These are phyloP conservation scores for Catharanthus roseus DNA, from an alignment of 257 asterid species.

Conservation along the genomic window DNA sequence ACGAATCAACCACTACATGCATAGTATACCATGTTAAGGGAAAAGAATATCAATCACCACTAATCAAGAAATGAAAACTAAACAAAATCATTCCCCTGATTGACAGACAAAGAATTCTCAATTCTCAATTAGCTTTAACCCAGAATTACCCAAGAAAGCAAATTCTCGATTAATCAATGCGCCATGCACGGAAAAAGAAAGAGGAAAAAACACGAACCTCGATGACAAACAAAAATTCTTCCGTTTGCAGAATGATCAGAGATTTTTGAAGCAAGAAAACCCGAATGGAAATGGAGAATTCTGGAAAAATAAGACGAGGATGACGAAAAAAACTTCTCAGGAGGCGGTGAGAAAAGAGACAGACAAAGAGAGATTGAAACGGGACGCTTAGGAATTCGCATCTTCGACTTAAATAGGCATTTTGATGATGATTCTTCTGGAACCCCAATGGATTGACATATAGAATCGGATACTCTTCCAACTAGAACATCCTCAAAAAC, in stretches of 20 bases:
- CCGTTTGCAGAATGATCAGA: slow-evolving; percentile 31
- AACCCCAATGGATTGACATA: slow-evolving; percentile 19
- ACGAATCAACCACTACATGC: neutral
- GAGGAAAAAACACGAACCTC: slow-evolving; percentile 36
- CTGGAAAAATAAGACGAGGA: slow-evolving; percentile 27
- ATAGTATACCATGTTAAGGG: neutral
- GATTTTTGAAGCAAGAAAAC: slow-evolving; percentile 21
- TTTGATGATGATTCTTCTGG: slow-evolving; percentile 8
- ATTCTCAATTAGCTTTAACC: neutral
- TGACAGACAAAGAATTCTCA: neutral
- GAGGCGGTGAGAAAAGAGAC: slow-evolving; percentile 27
- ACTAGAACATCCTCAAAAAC: slow-evolving; percentile 7
- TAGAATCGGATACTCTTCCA: slow-evolving; percentile 37
- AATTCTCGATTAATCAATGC: neutral
- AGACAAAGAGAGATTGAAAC: slow-evolving; percentile 36
- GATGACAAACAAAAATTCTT: slow-evolving; percentile 26
- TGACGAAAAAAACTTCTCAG: neutral
- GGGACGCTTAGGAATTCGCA: slow-evolving; percentile 61
- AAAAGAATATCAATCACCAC: neutral
- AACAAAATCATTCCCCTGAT: neutral
- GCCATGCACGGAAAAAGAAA: neutral
- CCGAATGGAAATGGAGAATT: slow-evolving; percentile 36
- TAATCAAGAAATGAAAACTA: neutral
- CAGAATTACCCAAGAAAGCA: neutral
- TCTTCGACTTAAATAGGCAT: slow-evolving; percentile 56